Conservation (phyloP, 371 early-diverging fungal species). For the Hamiltosporidium magnivora region DNA sequence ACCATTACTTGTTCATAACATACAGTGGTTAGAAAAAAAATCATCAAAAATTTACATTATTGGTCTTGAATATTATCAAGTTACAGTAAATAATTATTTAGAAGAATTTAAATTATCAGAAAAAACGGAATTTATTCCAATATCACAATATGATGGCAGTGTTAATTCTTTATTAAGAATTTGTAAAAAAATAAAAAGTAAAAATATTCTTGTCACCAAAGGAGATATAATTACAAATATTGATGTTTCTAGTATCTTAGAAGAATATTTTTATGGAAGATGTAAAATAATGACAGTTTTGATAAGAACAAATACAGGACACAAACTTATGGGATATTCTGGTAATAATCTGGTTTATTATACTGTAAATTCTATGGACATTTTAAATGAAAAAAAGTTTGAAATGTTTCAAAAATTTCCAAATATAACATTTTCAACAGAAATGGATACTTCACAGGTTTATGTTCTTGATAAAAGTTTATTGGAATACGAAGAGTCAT, state of each 20-base stretch:
- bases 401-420: slow-evolving; percentile 8
- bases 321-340: not conserved
- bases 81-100: too few relatives aligned
- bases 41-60: too few relatives aligned
- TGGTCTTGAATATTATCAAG: too few relatives aligned
- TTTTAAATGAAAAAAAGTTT: slow-evolving; percentile 1
- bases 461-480: slow-evolving; percentile 6
- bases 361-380: not conserved
- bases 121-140: slow-evolving; percentile 7
- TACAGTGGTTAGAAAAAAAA: too few relatives aligned
- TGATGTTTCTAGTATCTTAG: slow-evolving; percentile 6
- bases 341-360: not conserved
- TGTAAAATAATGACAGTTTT: not conserved
- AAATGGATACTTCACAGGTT: slow-evolving; percentile 13
- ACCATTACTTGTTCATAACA: too few relatives aligned
- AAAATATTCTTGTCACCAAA: slow-evolving; percentile 26
- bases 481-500: not conserved
- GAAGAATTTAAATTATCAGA: too few relatives aligned
- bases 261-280: not conserved
- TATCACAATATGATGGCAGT: slow-evolving; percentile 21
- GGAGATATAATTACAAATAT: slow-evolving; percentile 29
- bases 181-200: slow-evolving; percentile 2
- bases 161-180: slow-evolving; percentile 6
- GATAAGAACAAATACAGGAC: not conserved
- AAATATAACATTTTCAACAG: slow-evolving; percentile 1